A percentile compares a stretch with the other conserved stretches of the same genome.
Conservation (phyloP, 345 rosid genomes). For the Mallotus nudiflorus region DNA sequence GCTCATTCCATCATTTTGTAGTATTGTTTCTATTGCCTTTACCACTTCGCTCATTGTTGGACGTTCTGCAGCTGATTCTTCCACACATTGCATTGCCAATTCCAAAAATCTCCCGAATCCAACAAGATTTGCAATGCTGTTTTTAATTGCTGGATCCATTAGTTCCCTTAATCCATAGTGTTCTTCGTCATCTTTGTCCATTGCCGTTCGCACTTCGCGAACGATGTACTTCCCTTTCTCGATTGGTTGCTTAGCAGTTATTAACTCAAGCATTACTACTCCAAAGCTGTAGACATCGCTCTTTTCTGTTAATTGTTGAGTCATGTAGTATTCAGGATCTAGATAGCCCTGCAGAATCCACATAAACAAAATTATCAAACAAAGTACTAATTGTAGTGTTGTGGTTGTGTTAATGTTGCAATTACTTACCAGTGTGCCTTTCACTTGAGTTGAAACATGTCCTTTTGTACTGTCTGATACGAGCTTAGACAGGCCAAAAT, state of each 20-base stretch:
- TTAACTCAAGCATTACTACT: conserved; percentile 83
- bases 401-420: neutral
- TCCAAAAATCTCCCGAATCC: conserved; percentile 70
- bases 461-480: conserved; percentile 90
- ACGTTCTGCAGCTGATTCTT: conserved; percentile 78
- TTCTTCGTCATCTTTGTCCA: conserved; percentile 59
- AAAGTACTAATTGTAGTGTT: too few species aligned
- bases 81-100: conserved; percentile 77
- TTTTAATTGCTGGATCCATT: conserved; percentile 63
- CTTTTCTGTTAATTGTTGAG: conserved; percentile 89
- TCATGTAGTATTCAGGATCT: conserved; percentile 98
- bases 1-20: conserved; percentile 66
- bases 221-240: conserved; percentile 90
- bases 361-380: neutral
- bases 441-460: conserved; percentile 98
- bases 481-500: conserved; percentile 90
- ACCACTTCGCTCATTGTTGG: conserved; percentile 90
- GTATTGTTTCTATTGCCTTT: conserved; percentile 66
- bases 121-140: conserved; percentile 36
- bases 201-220: conserved; percentile 56
- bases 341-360: conserved; percentile 69
- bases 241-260: conserved; percentile 81
- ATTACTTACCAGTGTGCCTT: conserved; percentile 83
- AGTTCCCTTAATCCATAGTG: conserved; percentile 63
- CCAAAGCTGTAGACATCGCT: conserved; percentile 96